A percentile compares a stretch with the other conserved stretches of the same genome.
phyloP scores from a whole-genome alignment of 371 early-diverging fungal species.

The Neoconidiobolus thromboides region DNA sequence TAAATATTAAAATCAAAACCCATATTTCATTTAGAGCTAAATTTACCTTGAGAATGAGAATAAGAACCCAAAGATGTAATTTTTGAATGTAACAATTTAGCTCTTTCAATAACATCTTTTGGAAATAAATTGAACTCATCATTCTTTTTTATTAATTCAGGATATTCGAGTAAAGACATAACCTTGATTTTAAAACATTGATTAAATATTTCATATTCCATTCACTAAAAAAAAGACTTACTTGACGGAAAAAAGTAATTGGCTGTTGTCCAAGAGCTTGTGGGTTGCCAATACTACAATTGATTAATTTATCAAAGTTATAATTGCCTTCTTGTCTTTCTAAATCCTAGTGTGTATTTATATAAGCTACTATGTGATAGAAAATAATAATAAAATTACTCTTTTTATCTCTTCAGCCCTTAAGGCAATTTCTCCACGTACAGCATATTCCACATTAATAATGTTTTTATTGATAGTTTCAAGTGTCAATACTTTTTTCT shows the following conservation, averaged over 20 bases:
- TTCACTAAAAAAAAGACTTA: conserved; percentile 11
- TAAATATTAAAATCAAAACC: conserved; percentile 1
- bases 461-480: conserved; percentile 60
- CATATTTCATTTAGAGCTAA: background rate
- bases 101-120: conserved; percentile 69
- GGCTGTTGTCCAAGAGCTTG: conserved; percentile 88
- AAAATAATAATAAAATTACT: conserved; percentile 17
- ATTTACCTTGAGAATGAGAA: conserved; percentile 75
- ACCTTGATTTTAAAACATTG: conserved; percentile 27
- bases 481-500: conserved; percentile 30
- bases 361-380: background rate
- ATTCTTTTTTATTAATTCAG: conserved; percentile 42
- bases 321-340: conserved; percentile 26
- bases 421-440: conserved; percentile 89
- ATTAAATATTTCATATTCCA: background rate
- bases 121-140: conserved; percentile 52
- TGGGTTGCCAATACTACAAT: conserved; percentile 96
- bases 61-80: conserved; percentile 81
- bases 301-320: conserved; percentile 58
- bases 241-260: conserved; percentile 92
- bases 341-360: conserved; percentile 5
- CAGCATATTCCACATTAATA: conserved; percentile 78
- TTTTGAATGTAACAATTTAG: conserved; percentile 35
- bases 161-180: conserved; percentile 65
- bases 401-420: conserved; percentile 70